Evolutionary conservation across 176 grass and related monocot species (phyloP), one percentile per base, ranked within the genome.

Genomic region (Paspalum notatum): DNA sequence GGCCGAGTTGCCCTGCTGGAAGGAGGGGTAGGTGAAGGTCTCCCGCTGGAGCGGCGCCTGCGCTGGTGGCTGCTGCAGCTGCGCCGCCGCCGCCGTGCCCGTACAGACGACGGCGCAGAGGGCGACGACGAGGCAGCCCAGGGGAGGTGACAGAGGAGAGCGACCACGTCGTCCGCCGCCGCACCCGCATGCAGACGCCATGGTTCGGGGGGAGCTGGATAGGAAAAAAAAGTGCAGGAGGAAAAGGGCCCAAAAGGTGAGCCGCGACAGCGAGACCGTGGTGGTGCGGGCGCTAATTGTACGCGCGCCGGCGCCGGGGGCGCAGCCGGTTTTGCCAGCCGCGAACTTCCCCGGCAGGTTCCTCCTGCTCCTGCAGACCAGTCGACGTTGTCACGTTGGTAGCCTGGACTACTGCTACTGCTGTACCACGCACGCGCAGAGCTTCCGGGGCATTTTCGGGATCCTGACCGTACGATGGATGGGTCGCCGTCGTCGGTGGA

Each of bases 11-110:
- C 12, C 57, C 0, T 0, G 15, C 10, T 41, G 5, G 78, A 91
- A 91, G 61, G 82, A 69, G 26, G 12, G 18, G 78, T 71, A 85
- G 59, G 14, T 14, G 78, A 71, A 71, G 41, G 0, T 80, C 26
- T 0, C 9, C 27, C 77, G 16, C 27, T 22, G 11, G 0, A 78
- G 32, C 32, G 32, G 32, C 32, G 32, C 42, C 75, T 0, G 64
- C 38, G 1, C 5, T 58, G 38, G 47, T n/a, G 52, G 17, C 56
- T 12, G 74, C 80, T 72, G 86, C 49, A 60, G 68, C 75, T 74
- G 60, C 24, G 59, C 38, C 60, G 22, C 40, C 64, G 75, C 56
- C 0, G 71, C 60, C 3, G 62, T 26, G 26, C 14, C 17, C 62
- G 57, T 32, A 44, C 66, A 50, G 8, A 21, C 13, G 49, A 0